These are phyloP conservation scores for Mucor piriformis DNA, from an alignment of 371 early-diverging fungal species.

Conservation along the genomic window DNA sequence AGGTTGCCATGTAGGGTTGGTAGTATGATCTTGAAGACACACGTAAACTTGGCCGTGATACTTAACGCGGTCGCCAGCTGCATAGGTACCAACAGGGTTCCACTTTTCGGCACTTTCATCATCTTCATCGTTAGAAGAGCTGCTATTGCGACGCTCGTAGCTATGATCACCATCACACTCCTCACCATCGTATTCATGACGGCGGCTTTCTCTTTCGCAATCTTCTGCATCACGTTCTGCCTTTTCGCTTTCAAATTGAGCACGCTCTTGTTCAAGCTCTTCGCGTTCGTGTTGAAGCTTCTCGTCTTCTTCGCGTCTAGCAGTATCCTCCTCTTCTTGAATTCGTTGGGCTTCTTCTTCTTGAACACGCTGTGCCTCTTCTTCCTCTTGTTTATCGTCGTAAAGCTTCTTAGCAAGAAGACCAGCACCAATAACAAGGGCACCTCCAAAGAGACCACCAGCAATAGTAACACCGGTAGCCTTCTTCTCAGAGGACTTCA, in stretches of 20 bases:
- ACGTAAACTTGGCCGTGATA: slow-evolving; percentile 55
- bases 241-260: slow-evolving; percentile 25
- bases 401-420: slow-evolving; percentile 54
- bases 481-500: slow-evolving; percentile 55
- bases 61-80: slow-evolving; percentile 58
- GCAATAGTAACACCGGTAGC: slow-evolving; percentile 49
- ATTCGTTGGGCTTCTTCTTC: slow-evolving; percentile 32
- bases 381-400: slow-evolving; percentile 40
- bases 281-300: slow-evolving; percentile 22
- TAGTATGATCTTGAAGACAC: slow-evolving; percentile 58
- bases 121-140: slow-evolving; percentile 8
- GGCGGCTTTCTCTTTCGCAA: slow-evolving; percentile 6
- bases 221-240: slow-evolving; percentile 11
- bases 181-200: slow-evolving; percentile 12
- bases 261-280: slow-evolving; percentile 32
- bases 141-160: slow-evolving; percentile 10
- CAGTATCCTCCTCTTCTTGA: slow-evolving; percentile 33
- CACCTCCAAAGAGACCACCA: slow-evolving; percentile 49
- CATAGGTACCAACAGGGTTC: slow-evolving; percentile 59
- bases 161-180: slow-evolving; percentile 13
- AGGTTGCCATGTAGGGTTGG: slow-evolving; percentile 63
- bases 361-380: slow-evolving; percentile 34
- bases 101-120: slow-evolving; percentile 40
- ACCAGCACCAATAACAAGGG: slow-evolving; percentile 55
- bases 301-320: slow-evolving; percentile 18